Conservation (phyloP, 1,284 basidiomycete species). For the Cryptococcus maquisensis region DNA sequence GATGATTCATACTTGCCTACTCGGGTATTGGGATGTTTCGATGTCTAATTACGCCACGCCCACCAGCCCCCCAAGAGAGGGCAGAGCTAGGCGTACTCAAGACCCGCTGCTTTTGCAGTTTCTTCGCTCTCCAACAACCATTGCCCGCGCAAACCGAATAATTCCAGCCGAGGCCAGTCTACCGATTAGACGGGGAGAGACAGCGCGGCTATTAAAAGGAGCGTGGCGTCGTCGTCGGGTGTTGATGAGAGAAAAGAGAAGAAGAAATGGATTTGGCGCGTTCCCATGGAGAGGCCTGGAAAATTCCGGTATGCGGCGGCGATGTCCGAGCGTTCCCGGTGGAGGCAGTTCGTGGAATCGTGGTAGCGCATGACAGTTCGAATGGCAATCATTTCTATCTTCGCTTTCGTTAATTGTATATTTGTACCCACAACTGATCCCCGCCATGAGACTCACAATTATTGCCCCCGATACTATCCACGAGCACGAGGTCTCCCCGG, state of each 20-base stretch:
- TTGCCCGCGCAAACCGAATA: neutral
- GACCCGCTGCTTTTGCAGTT: neutral
- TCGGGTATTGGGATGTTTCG: neutral
- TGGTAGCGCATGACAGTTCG: too few species aligned
- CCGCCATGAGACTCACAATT: constrained; percentile 73
- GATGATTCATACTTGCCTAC: neutral
- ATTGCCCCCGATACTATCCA: constrained; percentile 69
- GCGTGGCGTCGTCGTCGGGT: constrained; percentile 5
- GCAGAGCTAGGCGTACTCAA: constrained; percentile 6
- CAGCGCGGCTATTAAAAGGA: neutral
- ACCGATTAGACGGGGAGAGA: neutral
- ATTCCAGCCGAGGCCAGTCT: too few species aligned
- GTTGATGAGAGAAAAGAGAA: neutral
- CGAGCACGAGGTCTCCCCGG: constrained; percentile 74
- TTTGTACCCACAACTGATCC: neutral
- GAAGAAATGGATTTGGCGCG: too few species aligned
- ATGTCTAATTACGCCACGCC: constrained; percentile 4
- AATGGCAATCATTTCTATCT: neutral
- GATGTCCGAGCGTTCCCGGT: too few species aligned
- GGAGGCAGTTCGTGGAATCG: too few species aligned
- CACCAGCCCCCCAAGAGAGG: neutral
- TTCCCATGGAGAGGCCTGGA: too few species aligned
- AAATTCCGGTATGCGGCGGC: too few species aligned
- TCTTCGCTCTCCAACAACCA: neutral
- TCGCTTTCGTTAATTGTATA: neutral